Conservation (phyloP, 805 yeast genomes). For the Limtongia smithiae region DNA sequence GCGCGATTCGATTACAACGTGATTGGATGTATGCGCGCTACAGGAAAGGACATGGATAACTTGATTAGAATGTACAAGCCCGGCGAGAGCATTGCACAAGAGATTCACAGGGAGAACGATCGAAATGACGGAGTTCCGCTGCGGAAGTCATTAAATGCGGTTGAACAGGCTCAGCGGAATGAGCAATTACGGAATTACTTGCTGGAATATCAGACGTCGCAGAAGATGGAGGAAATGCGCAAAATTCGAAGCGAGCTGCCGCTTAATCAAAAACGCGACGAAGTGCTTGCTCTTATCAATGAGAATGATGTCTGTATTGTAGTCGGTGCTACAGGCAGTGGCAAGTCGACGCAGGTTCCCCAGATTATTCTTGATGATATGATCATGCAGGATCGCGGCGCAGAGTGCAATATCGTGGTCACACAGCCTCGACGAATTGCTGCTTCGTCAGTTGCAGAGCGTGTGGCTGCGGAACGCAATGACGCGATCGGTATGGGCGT, state of each 20-base stretch:
- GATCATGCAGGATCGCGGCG: slow-evolving; percentile 17
- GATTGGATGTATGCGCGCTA: slow-evolving; percentile 9
- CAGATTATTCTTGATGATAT: slow-evolving; percentile 29
- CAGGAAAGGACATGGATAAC: slow-evolving; percentile 3
- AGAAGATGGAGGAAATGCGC: slow-evolving; percentile 12
- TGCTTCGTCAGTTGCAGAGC: slow-evolving; percentile 55
- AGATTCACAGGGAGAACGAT: slow-evolving; percentile 5
- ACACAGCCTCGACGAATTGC: slow-evolving; percentile 34
- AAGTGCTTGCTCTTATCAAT: slow-evolving; percentile 21
- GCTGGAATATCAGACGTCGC: slow-evolving; percentile 2
- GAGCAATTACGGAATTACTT: neutral
- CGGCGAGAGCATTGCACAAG: neutral
- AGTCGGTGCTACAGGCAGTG: slow-evolving; percentile 32
- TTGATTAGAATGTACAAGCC: neutral
- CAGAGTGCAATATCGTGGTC: slow-evolving; percentile 26
- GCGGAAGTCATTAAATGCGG: neutral
- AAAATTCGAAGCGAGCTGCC: slow-evolving; percentile 17
- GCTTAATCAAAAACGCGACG: slow-evolving; percentile 8
- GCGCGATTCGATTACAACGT: neutral
- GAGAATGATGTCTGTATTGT: slow-evolving; percentile 24
- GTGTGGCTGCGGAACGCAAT: slow-evolving; percentile 72
- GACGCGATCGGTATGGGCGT: slow-evolving; percentile 64
- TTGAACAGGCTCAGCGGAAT: neutral
- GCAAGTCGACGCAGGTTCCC: slow-evolving; percentile 33
- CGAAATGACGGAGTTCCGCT: slow-evolving; percentile 1